Base-by-base conservation (phyloP, 345 rosid genomes). In the Acer negundo region DNA sequence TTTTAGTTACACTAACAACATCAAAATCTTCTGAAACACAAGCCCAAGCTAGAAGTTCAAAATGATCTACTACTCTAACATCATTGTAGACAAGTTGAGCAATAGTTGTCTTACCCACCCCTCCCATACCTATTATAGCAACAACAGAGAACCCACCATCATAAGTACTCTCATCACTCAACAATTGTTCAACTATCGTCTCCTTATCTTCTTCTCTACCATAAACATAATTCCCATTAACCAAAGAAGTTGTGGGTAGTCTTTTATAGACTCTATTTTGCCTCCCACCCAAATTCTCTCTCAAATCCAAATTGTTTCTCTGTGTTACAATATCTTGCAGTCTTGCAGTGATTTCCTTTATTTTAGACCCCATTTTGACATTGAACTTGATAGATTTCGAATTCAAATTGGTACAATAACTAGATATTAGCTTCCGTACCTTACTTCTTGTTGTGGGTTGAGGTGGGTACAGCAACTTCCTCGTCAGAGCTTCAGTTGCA, bases 101-200 rank as follows among this genome's bases (percentile, higher is more conserved):
- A 13, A 81, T 61, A 10, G 80, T 77, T 13, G 84, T 81, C 44
- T 81, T 81, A 10, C 84, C 84, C 4, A 73, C 46, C 2, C 84
- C 84, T 9, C 78, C 84, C 62, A 72, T 72, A 9, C 80, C 84
- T 1, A 73, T 17, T 0, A 81, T 77, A 13, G 80, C 31, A 11
- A 81, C 51, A 66, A 81, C 84, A 10, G 49, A 15, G 2, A 74
- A 13, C 59, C 13, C 69, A 35, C 4, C 42, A 0, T 22, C 28
- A 22, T 1, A n/a, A 24, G 55, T 58, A 13, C 20, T 62, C 12
- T 62, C 19, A 24, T 20, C 42, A n/a, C 26, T 61, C 23, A 76
- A 16, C 13, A 79, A 55, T 46, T 68, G 28, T 1, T 65, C 20
- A 35, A 71, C 15, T 8, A 80, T 67, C 1, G 28, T 64, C 68